Conservation (phyloP, 768 basidiomycete species). For the Pulveroboletus sp. region DNA sequence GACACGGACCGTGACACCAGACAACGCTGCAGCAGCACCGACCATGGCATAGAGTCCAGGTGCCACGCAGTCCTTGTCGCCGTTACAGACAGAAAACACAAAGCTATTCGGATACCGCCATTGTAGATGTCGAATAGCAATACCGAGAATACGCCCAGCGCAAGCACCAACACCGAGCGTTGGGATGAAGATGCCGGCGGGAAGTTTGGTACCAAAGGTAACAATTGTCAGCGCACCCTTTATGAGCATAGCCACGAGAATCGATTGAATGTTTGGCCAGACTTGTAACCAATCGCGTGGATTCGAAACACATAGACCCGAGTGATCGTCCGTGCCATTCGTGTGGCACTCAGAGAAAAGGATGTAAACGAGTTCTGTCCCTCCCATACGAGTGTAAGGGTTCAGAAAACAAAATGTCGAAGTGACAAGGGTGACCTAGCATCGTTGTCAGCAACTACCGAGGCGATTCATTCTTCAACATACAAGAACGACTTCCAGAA, state of each 20-base stretch:
- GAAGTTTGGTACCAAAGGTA: conserved; percentile 89
- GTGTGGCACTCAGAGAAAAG: conserved; percentile 83
- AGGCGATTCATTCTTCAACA: conserved; percentile 20
- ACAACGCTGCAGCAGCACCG: conserved; percentile 89
- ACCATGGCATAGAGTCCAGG: conserved; percentile 96
- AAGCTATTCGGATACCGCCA: conserved; percentile 51
- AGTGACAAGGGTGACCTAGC: conserved; percentile 74
- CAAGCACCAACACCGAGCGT: conserved; percentile 93
- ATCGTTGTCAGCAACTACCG: conserved; percentile 8
- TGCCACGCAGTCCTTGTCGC: conserved; percentile 68
- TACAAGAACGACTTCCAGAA: conserved; percentile 80
- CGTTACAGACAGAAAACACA: conserved; percentile 64
- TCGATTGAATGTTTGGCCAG: conserved; percentile 56
- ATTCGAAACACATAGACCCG: conserved; percentile 67
- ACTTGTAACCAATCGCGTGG: conserved; percentile 51
- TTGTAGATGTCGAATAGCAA: conserved; percentile 73
- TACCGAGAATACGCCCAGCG: conserved; percentile 82
- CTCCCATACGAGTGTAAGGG: conserved; percentile 88
- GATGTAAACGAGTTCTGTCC: conserved; percentile 90
- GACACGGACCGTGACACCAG: conserved; percentile 78
- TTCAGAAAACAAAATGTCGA: conserved; percentile 79
- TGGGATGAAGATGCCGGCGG: conserved; percentile 96
- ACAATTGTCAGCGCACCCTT: conserved; percentile 78
- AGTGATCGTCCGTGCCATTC: conserved; percentile 50
- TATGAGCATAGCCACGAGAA: conserved; percentile 74